phyloP scores from a whole-genome alignment of 1,284 basidiomycete genomes.

The Pterulicium gracile region DNA sequence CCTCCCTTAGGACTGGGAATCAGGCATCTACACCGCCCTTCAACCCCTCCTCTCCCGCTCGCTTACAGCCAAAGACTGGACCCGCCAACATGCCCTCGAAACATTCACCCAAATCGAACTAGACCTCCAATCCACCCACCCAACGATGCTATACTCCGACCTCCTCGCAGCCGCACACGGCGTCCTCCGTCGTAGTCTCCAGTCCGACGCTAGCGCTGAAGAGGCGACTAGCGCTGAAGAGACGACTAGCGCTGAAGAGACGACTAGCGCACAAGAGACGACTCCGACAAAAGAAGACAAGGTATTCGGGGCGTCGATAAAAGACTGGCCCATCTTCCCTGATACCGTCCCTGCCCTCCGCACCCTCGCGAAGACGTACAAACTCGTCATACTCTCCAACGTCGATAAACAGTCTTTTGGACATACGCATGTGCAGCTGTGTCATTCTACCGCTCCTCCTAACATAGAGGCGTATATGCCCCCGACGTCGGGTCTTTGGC shows the following conservation, averaged over 20 bases:
- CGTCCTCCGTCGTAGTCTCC: constrained; percentile 28
- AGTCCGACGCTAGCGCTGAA: constrained; percentile 14
- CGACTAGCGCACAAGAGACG: constrained; percentile 13
- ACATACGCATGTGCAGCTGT: constrained; percentile 48
- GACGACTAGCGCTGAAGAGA: constrained; percentile 8
- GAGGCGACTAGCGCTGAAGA: constrained; percentile 14
- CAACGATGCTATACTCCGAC: constrained; percentile 46
- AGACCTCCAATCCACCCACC: constrained; percentile 46
- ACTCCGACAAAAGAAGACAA: constrained; percentile 15
- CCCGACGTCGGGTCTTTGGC: constrained; percentile 25
- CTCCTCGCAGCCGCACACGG: constrained; percentile 45
- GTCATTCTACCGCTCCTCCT: constrained; percentile 21
- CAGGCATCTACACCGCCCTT: constrained; percentile 44
- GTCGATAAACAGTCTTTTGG: constrained; percentile 57
- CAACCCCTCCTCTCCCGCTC: constrained; percentile 37
- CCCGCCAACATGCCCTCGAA: constrained; percentile 37
- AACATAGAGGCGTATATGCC: constrained; percentile 18
- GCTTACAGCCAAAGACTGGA: constrained; percentile 30
- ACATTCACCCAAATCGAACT: constrained; percentile 44
- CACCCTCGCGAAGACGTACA: constrained; percentile 47
- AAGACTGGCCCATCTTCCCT: constrained; percentile 52
- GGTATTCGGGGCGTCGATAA: constrained; percentile 47
- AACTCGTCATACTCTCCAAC: constrained; percentile 64
- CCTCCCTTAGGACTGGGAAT: constrained; percentile 57
- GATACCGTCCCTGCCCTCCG: constrained; percentile 53